Percentiles rank a stretch among this genome's conserved stretches.
Evolutionary conservation across 2,329 filamentous ascomycete genomes (phyloP).

Genomic region (Xylaria sp.): DNA sequence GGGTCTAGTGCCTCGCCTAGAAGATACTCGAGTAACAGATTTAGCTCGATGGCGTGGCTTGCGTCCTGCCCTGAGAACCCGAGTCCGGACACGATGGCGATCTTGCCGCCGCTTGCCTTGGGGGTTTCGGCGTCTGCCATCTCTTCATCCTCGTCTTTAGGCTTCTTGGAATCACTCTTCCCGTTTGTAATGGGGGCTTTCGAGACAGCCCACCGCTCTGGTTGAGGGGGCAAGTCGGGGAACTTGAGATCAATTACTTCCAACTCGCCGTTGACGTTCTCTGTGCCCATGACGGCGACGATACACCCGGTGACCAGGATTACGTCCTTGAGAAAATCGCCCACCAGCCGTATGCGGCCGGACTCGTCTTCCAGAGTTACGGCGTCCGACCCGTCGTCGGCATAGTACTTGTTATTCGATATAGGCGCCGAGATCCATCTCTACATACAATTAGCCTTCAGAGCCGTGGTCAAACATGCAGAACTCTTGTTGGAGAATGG

Average conservation of each 20-base stretch:
- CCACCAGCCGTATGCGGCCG: slow-evolving; percentile 83
- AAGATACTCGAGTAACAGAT: slow-evolving; percentile 86
- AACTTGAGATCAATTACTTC: slow-evolving; percentile 91
- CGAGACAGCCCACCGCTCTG: slow-evolving; percentile 79
- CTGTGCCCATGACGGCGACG: slow-evolving; percentile 92
- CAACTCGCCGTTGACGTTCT: slow-evolving; percentile 91
- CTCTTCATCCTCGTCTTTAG: slow-evolving; percentile 60
- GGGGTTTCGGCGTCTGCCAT: slow-evolving; percentile 63
- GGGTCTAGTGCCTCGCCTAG: slow-evolving; percentile 80
- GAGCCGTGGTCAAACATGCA: not conserved
- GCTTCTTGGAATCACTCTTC: slow-evolving; percentile 49
- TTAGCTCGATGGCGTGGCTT: slow-evolving; percentile 78
- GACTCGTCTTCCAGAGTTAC: slow-evolving; percentile 97
- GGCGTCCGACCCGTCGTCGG: slow-evolving; percentile 68
- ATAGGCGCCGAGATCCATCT: slow-evolving; percentile 90
- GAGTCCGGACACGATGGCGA: slow-evolving; percentile 90
- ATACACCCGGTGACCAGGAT: slow-evolving; percentile 92
- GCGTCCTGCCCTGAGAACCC: slow-evolving; percentile 79
- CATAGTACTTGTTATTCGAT: slow-evolving; percentile 79
- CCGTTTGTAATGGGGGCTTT: slow-evolving; percentile 53
- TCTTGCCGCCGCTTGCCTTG: slow-evolving; percentile 59
- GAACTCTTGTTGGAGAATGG: not conserved
- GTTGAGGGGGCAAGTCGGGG: slow-evolving; percentile 85
- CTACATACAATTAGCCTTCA: slow-evolving; percentile 55
- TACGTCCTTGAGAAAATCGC: slow-evolving; percentile 72